A percentile compares a stretch with the other conserved stretches of the same genome.
phyloP scores from a whole-genome alignment of 306 rosid species.

The Dryas octopetala region DNA sequence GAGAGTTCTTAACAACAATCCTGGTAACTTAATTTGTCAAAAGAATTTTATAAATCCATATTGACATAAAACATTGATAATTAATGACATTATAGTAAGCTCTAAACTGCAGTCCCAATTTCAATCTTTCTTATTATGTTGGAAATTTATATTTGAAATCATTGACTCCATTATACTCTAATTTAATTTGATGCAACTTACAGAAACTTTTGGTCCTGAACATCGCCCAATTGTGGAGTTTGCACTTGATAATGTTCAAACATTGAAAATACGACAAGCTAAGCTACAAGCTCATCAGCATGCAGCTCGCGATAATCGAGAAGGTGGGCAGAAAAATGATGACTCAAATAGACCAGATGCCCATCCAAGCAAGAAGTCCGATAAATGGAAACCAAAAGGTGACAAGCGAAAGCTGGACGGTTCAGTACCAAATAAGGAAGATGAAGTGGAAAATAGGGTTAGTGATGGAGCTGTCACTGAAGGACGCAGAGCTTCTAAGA shows the following conservation, averaged over 20 bases:
- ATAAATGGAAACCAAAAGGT: constrained; percentile 53
- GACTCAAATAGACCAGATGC: constrained; percentile 26
- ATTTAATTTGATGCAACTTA: constrained; percentile 18
- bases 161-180: background rate
- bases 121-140: background rate
- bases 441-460: constrained; percentile 22
- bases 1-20: constrained; percentile 93
- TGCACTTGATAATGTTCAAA: constrained; percentile 83
- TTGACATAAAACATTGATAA: background rate
- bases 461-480: constrained; percentile 36
- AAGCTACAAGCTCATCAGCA: constrained; percentile 56
- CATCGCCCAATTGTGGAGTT: constrained; percentile 97
- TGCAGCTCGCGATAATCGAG: constrained; percentile 23
- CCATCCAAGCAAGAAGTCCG: constrained; percentile 28
- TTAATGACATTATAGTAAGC: too few species aligned
- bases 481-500: constrained; percentile 40
- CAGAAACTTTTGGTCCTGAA: constrained; percentile 84
- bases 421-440: constrained; percentile 24
- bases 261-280: constrained; percentile 57
- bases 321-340: constrained; percentile 13
- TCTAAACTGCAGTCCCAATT: background rate
- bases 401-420: constrained; percentile 34
- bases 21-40: constrained; percentile 54
- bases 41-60: background rate
- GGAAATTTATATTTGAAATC: background rate